phyloP scores from a whole-genome alignment of 2,329 filamentous ascomycete species.

The Fusarium guadeloupense region DNA sequence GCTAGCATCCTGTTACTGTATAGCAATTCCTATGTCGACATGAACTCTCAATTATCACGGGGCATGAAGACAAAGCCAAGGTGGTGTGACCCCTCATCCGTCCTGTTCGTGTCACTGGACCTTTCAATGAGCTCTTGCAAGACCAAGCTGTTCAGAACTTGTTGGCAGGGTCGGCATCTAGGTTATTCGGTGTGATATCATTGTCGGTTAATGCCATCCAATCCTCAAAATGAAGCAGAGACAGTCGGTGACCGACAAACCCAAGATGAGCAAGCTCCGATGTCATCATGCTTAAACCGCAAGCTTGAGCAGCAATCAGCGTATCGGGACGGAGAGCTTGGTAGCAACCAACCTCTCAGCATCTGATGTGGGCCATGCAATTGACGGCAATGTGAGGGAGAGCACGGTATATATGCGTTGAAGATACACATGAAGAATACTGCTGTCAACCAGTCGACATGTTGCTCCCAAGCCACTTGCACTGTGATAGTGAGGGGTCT shows the following conservation, averaged over 20 bases:
- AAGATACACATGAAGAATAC: neutral
- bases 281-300: conserved; percentile 8
- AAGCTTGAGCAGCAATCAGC: neutral
- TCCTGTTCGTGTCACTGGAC: neutral
- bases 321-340: neutral
- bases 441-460: neutral
- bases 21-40: too few species aligned
- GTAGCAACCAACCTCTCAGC: neutral
- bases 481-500: conserved; percentile 40
- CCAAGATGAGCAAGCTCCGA: neutral
- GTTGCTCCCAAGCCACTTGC: conserved; percentile 23
- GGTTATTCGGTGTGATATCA: conserved; percentile 2
- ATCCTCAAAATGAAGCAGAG: neutral
- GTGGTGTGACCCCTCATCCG: neutral
- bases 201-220: neutral
- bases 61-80: neutral
- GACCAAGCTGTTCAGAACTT: too few species aligned
- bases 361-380: neutral
- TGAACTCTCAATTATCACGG: neutral
- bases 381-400: neutral
- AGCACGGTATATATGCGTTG: conserved; percentile 3
- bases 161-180: neutral
- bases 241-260: neutral
- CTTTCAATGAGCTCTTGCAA: too few species aligned
- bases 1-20: neutral